A percentile compares a stretch with the other conserved stretches of the same genome.
Conservation (phyloP, 768 basidiomycete genomes). For the Russula griseocarnosa region DNA sequence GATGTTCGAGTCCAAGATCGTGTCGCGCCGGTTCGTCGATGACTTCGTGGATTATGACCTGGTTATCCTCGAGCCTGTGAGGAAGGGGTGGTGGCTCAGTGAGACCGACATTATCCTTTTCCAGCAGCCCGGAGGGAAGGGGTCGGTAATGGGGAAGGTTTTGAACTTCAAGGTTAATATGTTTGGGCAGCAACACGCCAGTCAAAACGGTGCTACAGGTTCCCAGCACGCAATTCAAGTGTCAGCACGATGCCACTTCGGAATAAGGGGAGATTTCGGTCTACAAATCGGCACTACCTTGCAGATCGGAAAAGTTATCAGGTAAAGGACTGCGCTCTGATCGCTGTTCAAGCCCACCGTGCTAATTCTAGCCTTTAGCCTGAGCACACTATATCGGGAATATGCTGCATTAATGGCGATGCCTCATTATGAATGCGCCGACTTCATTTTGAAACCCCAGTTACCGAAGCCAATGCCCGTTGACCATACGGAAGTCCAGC, state of each 20-base stretch:
- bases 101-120: constrained; percentile 89
- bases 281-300: constrained; percentile 64
- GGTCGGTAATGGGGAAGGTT: constrained; percentile 68
- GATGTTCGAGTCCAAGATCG: constrained; percentile 57
- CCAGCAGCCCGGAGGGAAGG: constrained; percentile 50
- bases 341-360: background rate
- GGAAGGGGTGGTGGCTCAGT: constrained; percentile 66
- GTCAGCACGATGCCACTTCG: constrained; percentile 30
- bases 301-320: constrained; percentile 74
- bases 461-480: constrained; percentile 47
- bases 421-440: constrained; percentile 74
- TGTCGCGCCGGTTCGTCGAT: constrained; percentile 66
- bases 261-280: constrained; percentile 47
- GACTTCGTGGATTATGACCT: constrained; percentile 81
- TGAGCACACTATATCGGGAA: constrained; percentile 90
- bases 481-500: constrained; percentile 49
- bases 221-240: constrained; percentile 23
- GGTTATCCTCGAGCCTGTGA: constrained; percentile 52
- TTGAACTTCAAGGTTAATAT: constrained; percentile 42
- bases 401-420: constrained; percentile 82
- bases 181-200: constrained; percentile 50
- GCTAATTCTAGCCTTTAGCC: constrained; percentile 42
- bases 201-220: constrained; percentile 50
- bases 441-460: constrained; percentile 66
- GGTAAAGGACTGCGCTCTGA: constrained; percentile 45